Base-by-base conservation (phyloP, 495 filamentous ascomycete species). In the Penicillium paxilli region DNA sequence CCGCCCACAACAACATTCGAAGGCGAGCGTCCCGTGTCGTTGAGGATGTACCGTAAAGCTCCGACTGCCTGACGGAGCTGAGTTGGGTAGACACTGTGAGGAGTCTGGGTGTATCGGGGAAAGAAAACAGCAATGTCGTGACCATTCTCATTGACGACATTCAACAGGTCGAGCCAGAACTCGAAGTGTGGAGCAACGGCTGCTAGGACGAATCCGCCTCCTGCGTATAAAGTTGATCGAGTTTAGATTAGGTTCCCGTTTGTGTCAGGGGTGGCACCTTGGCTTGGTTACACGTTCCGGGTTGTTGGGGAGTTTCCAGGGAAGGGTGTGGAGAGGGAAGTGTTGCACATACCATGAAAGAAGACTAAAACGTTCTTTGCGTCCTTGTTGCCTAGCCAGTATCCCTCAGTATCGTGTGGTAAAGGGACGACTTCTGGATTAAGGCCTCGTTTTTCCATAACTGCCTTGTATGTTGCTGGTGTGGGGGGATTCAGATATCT, bases 341-440 rank as follows among this genome's bases (percentile, higher is more conserved):
- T 24, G 42, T 16, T 22, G 23, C 16, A 59, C 69, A 26, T 25
- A 84, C 81, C 86, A 51, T 85, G 83, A 57, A 82, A 83, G 60
- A 80, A 87, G 5, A 87, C 25, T 6, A 89, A 55, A 0, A 83
- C 67, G 25, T 83, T 79, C 64, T 83, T 72, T 7, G 83, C 82
- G 30, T 72, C 68, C 44, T 76, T 73, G 30, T 74, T 69, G 4
- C 85, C 85, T 7, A 87, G 62, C 85, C 85, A 87, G 56, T 82
- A 79, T 21, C 78, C 83, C 47, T 70, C 67, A 11, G 76, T 74
- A 30, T 77, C 80, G 35, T 80, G 70, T 7, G 72, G 63, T 5
- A 87, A 72, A 4, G 74, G 58, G 17, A 82, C 71, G 19, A 63
- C 74, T 24, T 80, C 74, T 0, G 82, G 78, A 9, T 72, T 53